Evolutionary conservation across 129 eudicot species (phyloP).

Genomic region (Erigeron canadensis): DNA sequence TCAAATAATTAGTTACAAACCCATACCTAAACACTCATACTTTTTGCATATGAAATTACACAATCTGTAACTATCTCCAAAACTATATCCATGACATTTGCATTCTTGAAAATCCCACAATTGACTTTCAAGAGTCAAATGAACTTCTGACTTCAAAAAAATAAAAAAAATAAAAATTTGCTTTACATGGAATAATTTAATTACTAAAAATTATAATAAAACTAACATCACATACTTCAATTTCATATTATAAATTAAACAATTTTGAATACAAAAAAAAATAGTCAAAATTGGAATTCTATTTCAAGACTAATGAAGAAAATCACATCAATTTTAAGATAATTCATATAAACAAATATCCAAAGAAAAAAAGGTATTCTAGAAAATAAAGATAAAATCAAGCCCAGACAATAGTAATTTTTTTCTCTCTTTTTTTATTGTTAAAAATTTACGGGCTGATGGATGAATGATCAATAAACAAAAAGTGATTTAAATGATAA

Average conservation of each 20-base stretch:
- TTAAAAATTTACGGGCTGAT: background rate
- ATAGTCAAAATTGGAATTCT: constrained; percentile 6
- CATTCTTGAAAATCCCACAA: background rate
- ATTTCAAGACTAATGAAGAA: background rate
- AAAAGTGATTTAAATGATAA: constrained; percentile 6
- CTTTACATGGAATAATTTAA: constrained; percentile 1
- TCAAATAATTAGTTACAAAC: background rate
- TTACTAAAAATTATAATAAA: background rate
- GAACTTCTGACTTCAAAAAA: background rate
- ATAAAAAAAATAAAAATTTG: background rate
- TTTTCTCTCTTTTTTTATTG: background rate
- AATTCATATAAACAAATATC: background rate
- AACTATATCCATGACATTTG: background rate
- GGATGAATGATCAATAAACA: background rate
- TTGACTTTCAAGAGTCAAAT: constrained; percentile 20
- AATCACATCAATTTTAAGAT: background rate
- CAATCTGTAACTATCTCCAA: background rate
- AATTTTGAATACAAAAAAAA: background rate
- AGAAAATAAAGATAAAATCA: background rate
- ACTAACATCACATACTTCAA: constrained; percentile 12
- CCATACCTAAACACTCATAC: constrained; percentile 4
- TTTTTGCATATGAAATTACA: constrained; percentile 5
- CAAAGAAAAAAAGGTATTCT: background rate
- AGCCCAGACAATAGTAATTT: constrained; percentile 8
- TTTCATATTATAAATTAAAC: background rate